A percentile compares a stretch with the other conserved stretches of the same genome.
Conservation (phyloP, 2,329 filamentous ascomycete species). For the Ophioceras dolichostomum region DNA sequence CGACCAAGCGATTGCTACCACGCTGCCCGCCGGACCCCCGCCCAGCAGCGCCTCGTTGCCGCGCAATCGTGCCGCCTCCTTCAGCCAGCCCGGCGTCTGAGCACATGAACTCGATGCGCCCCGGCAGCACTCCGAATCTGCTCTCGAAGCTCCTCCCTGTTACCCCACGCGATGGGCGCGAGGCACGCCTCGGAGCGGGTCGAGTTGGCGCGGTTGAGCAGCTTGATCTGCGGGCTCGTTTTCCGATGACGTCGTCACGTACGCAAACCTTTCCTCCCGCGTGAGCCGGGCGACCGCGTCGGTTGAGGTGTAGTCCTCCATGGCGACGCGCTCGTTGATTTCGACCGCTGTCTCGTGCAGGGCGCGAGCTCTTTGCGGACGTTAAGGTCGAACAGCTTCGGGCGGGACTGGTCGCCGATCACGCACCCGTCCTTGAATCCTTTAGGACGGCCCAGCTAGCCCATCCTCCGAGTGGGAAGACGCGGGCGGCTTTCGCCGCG, state of each 20-base stretch:
- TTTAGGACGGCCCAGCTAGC: too few species aligned
- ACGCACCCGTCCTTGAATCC: conserved; percentile 8
- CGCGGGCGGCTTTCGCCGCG: too few species aligned
- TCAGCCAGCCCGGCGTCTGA: conserved; percentile 35
- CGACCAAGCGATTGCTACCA: not conserved
- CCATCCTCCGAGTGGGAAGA: too few species aligned
- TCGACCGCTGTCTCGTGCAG: conserved; percentile 9
- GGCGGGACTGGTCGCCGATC: conserved; percentile 8
- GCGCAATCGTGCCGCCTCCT: conserved; percentile 4
- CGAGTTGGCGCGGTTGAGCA: conserved; percentile 43
- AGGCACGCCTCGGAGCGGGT: too few species aligned
- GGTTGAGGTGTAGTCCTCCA: conserved; percentile 7
- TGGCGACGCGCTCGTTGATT: conserved; percentile 7
- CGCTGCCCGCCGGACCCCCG: too few species aligned
- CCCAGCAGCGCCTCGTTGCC: not conserved
- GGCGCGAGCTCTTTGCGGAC: conserved; percentile 5
- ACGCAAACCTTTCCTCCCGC: too few species aligned
- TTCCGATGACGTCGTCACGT: too few species aligned
- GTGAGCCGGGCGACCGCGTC: too few species aligned
- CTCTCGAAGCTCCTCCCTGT: conserved; percentile 48
- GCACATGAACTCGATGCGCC: conserved; percentile 69
- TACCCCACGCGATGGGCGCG: conserved; percentile 35
- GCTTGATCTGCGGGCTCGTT: conserved; percentile 29
- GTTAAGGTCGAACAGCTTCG: conserved; percentile 7
- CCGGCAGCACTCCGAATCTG: conserved; percentile 37